phyloP scores from a whole-genome alignment of 805 yeast species.

The Pichia paraexigua region DNA sequence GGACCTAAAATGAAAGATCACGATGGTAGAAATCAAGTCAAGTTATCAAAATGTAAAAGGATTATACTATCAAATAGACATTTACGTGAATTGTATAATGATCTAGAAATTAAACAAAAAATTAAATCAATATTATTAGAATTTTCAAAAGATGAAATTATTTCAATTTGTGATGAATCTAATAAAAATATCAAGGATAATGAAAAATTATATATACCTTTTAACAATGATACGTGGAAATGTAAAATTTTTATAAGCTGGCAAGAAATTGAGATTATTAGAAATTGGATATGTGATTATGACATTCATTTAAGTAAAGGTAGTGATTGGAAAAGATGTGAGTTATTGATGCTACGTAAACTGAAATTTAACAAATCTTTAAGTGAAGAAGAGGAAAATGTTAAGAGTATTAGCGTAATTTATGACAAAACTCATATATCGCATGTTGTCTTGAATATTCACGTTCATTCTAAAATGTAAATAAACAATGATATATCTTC shows the following conservation, averaged over 20 bases:
- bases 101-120: slow-evolving; percentile 9
- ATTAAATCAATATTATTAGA: slow-evolving; percentile 18
- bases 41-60: slow-evolving; percentile 16
- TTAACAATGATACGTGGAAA: slow-evolving; percentile 21
- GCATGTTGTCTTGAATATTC: slow-evolving; percentile 19
- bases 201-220: slow-evolving; percentile 13
- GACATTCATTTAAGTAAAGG: neutral
- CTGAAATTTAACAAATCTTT: slow-evolving; percentile 3
- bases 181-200: slow-evolving; percentile 2
- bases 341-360: slow-evolving; percentile 15
- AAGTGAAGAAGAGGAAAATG: slow-evolving; percentile 2
- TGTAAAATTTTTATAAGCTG: slow-evolving; percentile 18
- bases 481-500: too few relatives aligned
- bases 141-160: slow-evolving; percentile 15
- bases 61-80: slow-evolving; percentile 22
- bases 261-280: slow-evolving; percentile 15
- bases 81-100: slow-evolving; percentile 15
- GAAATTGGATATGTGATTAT: slow-evolving; percentile 7
- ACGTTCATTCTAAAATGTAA: slow-evolving; percentile 17
- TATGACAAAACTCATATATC: slow-evolving; percentile 14
- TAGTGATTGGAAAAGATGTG: slow-evolving; percentile 7
- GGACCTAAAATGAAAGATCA: slow-evolving; percentile 2
- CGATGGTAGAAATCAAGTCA: slow-evolving; percentile 6
- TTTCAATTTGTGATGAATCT: slow-evolving; percentile 4
- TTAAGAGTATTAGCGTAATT: slow-evolving; percentile 14